Evolutionary conservation across 768 basidiomycete species (phyloP).

Genomic region (Calocybe indica): DNA sequence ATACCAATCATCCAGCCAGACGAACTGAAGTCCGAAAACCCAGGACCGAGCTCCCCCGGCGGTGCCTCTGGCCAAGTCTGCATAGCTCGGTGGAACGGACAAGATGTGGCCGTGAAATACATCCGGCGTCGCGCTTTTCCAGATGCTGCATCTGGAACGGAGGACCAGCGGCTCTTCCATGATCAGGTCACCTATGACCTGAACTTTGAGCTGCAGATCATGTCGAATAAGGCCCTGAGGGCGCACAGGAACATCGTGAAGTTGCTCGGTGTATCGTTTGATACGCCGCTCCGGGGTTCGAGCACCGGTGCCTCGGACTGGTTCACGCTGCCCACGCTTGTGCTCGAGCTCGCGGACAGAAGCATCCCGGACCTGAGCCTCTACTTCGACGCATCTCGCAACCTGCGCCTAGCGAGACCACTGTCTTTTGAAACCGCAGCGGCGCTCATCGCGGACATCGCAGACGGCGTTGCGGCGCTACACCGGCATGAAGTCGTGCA

Average conservation of each 20-base stretch:
- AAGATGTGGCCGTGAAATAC: conserved; percentile 1
- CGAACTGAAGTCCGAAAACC: background rate
- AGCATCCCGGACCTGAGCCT: conserved; percentile 1
- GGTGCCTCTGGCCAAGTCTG: background rate
- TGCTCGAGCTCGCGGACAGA: conserved; percentile 2
- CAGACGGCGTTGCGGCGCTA: conserved; percentile 1
- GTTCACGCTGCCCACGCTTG: background rate
- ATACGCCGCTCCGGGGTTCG: background rate
- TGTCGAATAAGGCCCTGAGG: conserved; percentile 1
- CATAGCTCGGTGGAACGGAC: background rate
- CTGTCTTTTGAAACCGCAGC: conserved; percentile 1
- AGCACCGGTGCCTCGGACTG: background rate
- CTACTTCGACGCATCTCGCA: background rate
- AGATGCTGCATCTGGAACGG: too few species aligned
- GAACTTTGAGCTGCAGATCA: conserved; percentile 3
- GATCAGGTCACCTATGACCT: background rate
- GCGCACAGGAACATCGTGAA: conserved; percentile 2
- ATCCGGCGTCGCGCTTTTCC: background rate
- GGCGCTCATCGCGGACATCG: conserved; percentile 1
- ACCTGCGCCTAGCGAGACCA: background rate
- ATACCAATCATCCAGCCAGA: background rate
- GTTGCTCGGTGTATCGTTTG: conserved; percentile 2
- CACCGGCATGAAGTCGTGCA: conserved; percentile 2
- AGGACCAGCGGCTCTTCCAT: background rate
- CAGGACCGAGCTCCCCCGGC: background rate